Base-by-base conservation (phyloP, 1,284 basidiomycete genomes). In the Ganoderma boninense region DNA sequence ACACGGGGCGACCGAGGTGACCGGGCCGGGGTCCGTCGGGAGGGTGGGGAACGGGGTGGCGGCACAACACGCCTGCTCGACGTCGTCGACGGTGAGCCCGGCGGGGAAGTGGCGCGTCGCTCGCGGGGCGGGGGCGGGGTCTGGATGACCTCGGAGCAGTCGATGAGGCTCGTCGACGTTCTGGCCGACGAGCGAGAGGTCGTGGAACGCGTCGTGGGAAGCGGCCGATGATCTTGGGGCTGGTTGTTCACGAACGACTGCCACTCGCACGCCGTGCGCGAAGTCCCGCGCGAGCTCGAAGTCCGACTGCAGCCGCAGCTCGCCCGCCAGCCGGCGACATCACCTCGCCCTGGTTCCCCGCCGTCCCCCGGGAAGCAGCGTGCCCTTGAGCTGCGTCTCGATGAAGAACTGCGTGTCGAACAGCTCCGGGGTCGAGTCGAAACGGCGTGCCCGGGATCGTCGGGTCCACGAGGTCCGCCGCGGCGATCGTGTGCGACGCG, bases 21-120 rank as follows among this genome's bases (percentile, higher is more conserved):
- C 75, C 65, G 75, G 73, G 59, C 75, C 75, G 32, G 75, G 75
- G 68, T 72, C 69, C 20, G 71, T 73, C 23, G 67, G 65, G 52
- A 74, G 73, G 23, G 71, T 71, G 23, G 71, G 73, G 71, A 74
- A 74, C 2, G 69, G 62, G 6, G 69, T 69, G n/a, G 52, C 26
- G n/a, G 67, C 67, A n/a, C n/a, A n/a, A 35, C 73, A 73, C 62
- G 80, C 80, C 56, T 81, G 80, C 71, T 84, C 80, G 54, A 85
- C 77, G 69, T 83, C 80, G 29, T 67, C 74, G 66, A 74, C 68
- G n/a, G 70, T 75, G 63, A 78, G 76, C 1, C 80, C 80, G 61
- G 82, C 81, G 35, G 82, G 83, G 71, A 85, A 76, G 72, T 80
- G n/a, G 78, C 14, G 80, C 75, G n/a, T 56, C 68, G 40, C 71